Conservation (phyloP, 345 rosid species). For the Euphorbia pulcherrima region DNA sequence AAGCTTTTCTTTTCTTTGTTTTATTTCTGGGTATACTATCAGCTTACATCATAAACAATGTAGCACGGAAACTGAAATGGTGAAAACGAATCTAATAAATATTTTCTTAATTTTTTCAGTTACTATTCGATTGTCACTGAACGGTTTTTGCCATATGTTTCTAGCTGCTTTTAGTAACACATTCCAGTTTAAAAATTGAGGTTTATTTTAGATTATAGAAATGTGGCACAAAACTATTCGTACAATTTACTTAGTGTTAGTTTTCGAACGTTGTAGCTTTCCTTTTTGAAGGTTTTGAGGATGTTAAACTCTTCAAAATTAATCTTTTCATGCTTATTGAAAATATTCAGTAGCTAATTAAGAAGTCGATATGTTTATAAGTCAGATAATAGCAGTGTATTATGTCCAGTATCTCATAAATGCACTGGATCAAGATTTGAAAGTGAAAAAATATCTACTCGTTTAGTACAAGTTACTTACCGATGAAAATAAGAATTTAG, state of each 20-base stretch:
- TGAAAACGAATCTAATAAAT: neutral
- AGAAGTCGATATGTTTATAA: conserved; percentile 5
- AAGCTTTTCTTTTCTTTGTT: neutral
- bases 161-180: too few relatives aligned
- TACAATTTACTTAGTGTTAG: too few relatives aligned
- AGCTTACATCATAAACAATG: neutral
- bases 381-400: conserved; percentile 7
- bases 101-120: neutral
- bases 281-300: too few relatives aligned
- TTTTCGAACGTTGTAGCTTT: too few relatives aligned
- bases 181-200: too few relatives aligned
- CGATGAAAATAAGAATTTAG: conserved; percentile 6
- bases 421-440: neutral
- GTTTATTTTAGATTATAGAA: too few relatives aligned
- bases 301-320: too few relatives aligned
- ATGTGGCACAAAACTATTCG: too few relatives aligned
- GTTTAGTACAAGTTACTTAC: neutral
- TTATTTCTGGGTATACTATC: neutral
- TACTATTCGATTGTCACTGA: too few relatives aligned
- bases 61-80: too few relatives aligned
- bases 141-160: too few relatives aligned
- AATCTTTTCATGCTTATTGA: too few relatives aligned
- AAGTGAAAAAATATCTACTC: neutral
- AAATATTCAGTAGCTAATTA: neutral
- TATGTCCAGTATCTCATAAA: conserved; percentile 16